Evolutionary conservation across 2,329 filamentous ascomycete species (phyloP).

Genomic region (Monascus ruber): DNA sequence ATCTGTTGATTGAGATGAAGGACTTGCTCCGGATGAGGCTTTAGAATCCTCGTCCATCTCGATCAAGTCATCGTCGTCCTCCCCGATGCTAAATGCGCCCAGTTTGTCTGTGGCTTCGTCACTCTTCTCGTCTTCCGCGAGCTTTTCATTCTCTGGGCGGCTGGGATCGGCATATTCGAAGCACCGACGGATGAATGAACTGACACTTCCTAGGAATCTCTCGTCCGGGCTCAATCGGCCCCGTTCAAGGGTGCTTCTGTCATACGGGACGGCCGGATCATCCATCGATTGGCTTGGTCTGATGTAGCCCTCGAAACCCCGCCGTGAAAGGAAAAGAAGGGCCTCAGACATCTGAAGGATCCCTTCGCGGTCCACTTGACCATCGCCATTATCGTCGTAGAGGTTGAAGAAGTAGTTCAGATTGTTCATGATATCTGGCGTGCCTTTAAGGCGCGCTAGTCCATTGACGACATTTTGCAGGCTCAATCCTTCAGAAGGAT

Average conservation of each 20-base stretch:
- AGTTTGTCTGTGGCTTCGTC: slow-evolving; percentile 29
- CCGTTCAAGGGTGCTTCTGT: slow-evolving; percentile 24
- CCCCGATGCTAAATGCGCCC: slow-evolving; percentile 62
- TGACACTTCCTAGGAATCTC: slow-evolving; percentile 82
- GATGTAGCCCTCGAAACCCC: slow-evolving; percentile 67
- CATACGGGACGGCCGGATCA: slow-evolving; percentile 35
- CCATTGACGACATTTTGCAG: slow-evolving; percentile 88
- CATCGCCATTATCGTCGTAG: slow-evolving; percentile 86
- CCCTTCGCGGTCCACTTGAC: slow-evolving; percentile 85
- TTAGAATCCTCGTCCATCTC: slow-evolving; percentile 25
- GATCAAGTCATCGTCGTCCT: slow-evolving; percentile 44
- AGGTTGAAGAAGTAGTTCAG: slow-evolving; percentile 98
- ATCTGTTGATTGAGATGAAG: too few species aligned
- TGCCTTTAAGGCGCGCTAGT: slow-evolving; percentile 82
- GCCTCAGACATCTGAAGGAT: slow-evolving; percentile 92
- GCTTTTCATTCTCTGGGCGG: slow-evolving; percentile 50
- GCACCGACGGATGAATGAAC: slow-evolving; percentile 87
- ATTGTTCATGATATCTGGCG: slow-evolving; percentile 90
- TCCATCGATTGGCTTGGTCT: slow-evolving; percentile 52
- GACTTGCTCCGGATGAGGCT: slow-evolving; percentile 6
- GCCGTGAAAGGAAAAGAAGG: slow-evolving; percentile 77
- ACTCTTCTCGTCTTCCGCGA: slow-evolving; percentile 12
- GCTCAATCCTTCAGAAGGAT: slow-evolving; percentile 64
- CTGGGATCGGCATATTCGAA: slow-evolving; percentile 98
- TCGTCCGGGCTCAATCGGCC: slow-evolving; percentile 59